Evolutionary conservation across 2,329 filamentous ascomycete species (phyloP).

Genomic region (Chaetomiaceae sp.): DNA sequence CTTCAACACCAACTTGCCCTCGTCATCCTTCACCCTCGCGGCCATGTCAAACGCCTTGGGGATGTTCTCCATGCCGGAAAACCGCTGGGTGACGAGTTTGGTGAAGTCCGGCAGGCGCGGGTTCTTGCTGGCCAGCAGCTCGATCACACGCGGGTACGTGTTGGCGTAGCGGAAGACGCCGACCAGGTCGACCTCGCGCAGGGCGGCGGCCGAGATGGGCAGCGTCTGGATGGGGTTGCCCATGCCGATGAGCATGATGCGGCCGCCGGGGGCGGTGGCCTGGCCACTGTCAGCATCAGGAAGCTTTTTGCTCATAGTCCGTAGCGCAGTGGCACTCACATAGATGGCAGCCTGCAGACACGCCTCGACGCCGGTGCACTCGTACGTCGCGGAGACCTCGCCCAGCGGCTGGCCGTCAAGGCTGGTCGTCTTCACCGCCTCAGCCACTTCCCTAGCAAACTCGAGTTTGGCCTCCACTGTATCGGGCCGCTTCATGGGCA

Average conservation of each 20-base stretch:
- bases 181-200: slow-evolving; percentile 65
- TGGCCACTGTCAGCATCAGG: slow-evolving; percentile 23
- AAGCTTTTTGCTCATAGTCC: too few relatives aligned
- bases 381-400: slow-evolving; percentile 63
- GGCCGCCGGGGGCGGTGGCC: slow-evolving; percentile 60
- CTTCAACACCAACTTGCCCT: slow-evolving; percentile 67
- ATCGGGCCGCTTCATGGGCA: slow-evolving; percentile 43
- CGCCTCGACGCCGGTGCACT: slow-evolving; percentile 72
- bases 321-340: slow-evolving; percentile 37
- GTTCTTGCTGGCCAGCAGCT: slow-evolving; percentile 43
- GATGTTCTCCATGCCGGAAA: slow-evolving; percentile 55
- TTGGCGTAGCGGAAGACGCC: slow-evolving; percentile 70
- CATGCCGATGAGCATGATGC: slow-evolving; percentile 66
- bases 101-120: slow-evolving; percentile 56
- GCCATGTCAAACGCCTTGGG: slow-evolving; percentile 69
- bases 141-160: slow-evolving; percentile 56
- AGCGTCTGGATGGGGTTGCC: slow-evolving; percentile 64
- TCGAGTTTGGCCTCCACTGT: slow-evolving; percentile 48
- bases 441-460: slow-evolving; percentile 45
- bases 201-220: slow-evolving; percentile 60
- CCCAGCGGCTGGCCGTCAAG: slow-evolving; percentile 41
- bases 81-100: slow-evolving; percentile 65
- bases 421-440: slow-evolving; percentile 33
- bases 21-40: slow-evolving; percentile 60
- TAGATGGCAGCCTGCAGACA: slow-evolving; percentile 73